Conservation (phyloP, 1,284 basidiomycete species). For the Polyporus tsugae region DNA sequence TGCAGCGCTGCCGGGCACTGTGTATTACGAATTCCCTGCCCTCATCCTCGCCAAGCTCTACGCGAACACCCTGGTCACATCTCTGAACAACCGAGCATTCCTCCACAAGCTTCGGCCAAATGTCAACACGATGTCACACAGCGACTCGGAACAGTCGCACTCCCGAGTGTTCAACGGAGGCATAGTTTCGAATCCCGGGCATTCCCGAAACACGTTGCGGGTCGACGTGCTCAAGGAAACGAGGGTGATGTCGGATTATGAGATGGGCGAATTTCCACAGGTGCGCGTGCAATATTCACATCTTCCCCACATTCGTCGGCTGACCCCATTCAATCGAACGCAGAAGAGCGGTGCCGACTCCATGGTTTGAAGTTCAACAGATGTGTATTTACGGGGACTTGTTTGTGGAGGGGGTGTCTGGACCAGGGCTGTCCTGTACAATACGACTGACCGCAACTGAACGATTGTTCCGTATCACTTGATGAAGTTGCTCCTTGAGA, state of each 20-base stretch:
- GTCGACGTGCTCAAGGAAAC: not conserved
- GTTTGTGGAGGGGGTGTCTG: not conserved
- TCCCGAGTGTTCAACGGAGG: not conserved
- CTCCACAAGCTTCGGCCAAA: not conserved
- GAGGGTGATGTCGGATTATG: not conserved
- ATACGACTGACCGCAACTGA: not conserved
- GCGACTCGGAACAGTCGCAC: not conserved
- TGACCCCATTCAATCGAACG: not conserved
- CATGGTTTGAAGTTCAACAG: not conserved
- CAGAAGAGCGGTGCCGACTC: not conserved
- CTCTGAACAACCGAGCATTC: slow-evolving; percentile 23
- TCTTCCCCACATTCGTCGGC: not conserved
- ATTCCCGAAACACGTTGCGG: not conserved
- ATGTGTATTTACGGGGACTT: not conserved
- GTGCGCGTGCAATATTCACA: not conserved
- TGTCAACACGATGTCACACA: not conserved
- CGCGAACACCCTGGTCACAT: slow-evolving; percentile 21
- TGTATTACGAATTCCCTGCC: not conserved
- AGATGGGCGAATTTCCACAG: not conserved
- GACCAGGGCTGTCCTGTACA: not conserved
- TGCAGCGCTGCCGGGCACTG: not conserved
- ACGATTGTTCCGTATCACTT: not conserved
- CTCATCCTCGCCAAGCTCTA: slow-evolving; percentile 26
- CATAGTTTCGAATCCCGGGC: not conserved
- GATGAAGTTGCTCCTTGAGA: not conserved